These are phyloP conservation scores for Ammopiptanthus mongolicus DNA, from an alignment of 306 rosid species.

Conservation along the genomic window DNA sequence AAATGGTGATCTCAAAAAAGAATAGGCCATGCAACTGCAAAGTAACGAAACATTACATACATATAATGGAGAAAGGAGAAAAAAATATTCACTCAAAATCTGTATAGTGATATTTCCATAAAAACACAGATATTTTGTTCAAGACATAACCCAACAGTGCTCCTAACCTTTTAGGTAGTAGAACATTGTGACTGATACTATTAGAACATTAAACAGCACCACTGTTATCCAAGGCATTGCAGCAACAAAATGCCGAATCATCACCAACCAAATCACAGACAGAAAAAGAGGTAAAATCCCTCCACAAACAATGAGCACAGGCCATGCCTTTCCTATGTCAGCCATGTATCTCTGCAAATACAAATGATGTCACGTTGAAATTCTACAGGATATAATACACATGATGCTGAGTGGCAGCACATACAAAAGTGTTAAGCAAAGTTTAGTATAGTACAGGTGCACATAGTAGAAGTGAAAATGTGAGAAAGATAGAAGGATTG, in stretches of 20 bases:
- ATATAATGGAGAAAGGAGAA: not conserved
- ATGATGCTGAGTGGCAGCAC: not conserved
- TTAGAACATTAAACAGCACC: constrained; percentile 69
- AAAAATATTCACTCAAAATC: not conserved
- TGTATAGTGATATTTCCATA: not conserved
- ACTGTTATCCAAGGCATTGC: constrained; percentile 99
- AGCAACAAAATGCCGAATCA: constrained; percentile 92
- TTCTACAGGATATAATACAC: not conserved
- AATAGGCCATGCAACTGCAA: not conserved
- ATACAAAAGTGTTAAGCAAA: not conserved
- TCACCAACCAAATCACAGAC: constrained; percentile 87
- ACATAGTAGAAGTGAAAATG: not conserved
- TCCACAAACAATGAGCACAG: constrained; percentile 92
- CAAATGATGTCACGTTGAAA: not conserved
- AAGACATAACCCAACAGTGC: constrained; percentile 7
- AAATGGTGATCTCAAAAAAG: not conserved
- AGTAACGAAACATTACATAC: not conserved
- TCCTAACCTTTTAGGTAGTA: constrained; percentile 83
- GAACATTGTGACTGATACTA: constrained; percentile 76
- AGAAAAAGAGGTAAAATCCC: constrained; percentile 86
- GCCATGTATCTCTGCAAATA: constrained; percentile 91
- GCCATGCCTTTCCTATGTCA: constrained; percentile 95
- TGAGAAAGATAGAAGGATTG: not conserved
- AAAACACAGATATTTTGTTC: not conserved
- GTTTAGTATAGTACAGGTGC: not conserved